Evolutionary conservation across 78 protist species (phyloP).

Genomic region (Capsaspora owczarzaki): DNA sequence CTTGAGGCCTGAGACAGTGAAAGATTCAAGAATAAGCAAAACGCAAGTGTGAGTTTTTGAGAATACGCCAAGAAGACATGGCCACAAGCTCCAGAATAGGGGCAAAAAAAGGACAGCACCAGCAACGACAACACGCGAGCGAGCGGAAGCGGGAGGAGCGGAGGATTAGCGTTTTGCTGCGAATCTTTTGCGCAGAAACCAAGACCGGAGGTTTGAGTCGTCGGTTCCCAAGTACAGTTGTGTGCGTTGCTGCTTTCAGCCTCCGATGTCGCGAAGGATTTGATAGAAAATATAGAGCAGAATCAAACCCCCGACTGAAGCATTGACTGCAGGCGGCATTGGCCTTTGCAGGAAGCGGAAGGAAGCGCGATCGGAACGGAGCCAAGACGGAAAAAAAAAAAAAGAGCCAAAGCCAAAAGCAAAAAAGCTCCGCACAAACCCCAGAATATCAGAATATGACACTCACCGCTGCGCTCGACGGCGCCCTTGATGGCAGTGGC

Average conservation of each 20-base stretch:
- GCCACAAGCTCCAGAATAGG: not conserved
- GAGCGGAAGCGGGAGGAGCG: too few species aligned
- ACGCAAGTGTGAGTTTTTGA: not conserved
- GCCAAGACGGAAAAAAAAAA: not conserved
- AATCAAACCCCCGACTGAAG: not conserved
- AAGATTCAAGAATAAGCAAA: not conserved
- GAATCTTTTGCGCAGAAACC: too few species aligned
- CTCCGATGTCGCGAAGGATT: too few species aligned
- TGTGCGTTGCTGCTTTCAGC: too few species aligned
- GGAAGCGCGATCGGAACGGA: not conserved
- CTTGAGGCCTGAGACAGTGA: not conserved
- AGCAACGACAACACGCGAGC: too few species aligned
- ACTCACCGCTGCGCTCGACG: constrained; percentile 50
- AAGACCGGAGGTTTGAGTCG: too few species aligned
- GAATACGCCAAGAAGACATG: not conserved
- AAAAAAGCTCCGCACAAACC: not conserved
- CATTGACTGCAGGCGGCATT: not conserved
- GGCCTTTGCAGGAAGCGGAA: not conserved
- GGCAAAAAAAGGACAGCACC: constrained; percentile 17
- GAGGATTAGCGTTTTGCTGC: too few species aligned
- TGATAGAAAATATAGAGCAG: not conserved
- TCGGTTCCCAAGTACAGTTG: too few species aligned
- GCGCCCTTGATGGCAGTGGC: constrained; percentile 66
- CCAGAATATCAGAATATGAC: not conserved
- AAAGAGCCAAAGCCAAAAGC: not conserved